Percentiles rank a stretch among this genome's conserved stretches.
Evolutionary conservation across 345 rosid species (phyloP).

Genomic region (Lenwebbia sp.): DNA sequence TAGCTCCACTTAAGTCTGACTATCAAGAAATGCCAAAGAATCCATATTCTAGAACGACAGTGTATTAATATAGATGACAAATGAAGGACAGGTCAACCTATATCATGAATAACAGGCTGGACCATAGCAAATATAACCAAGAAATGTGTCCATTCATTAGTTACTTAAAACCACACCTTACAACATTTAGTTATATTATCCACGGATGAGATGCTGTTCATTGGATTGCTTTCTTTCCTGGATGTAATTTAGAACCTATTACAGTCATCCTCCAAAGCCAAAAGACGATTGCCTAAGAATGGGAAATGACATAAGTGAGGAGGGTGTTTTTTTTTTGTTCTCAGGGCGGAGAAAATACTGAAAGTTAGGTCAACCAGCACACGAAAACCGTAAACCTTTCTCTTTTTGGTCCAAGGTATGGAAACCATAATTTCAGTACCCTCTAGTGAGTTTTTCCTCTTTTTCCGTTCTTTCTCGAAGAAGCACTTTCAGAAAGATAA

Average conservation of each 20-base stretch:
- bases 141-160: background rate
- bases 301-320: background rate
- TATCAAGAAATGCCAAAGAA: background rate
- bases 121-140: background rate
- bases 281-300: slow-evolving; percentile 15
- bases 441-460: background rate
- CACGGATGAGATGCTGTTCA: background rate
- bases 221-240: background rate
- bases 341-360: background rate
- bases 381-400: background rate
- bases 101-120: background rate
- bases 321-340: background rate
- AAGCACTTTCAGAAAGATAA: background rate
- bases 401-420: background rate
- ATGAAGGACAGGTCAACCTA: background rate
- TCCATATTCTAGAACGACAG: background rate
- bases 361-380: background rate
- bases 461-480: background rate
- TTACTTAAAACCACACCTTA: background rate
- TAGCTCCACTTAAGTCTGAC: background rate
- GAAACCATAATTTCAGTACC: background rate
- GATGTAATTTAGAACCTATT: background rate
- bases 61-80: background rate
- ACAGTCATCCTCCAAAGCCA: background rate
- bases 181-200: background rate